Evolutionary conservation across 371 early-diverging fungal species (phyloP), one percentile per base, ranked within the genome.

Genomic region (Apophysomyces variabilis): DNA sequence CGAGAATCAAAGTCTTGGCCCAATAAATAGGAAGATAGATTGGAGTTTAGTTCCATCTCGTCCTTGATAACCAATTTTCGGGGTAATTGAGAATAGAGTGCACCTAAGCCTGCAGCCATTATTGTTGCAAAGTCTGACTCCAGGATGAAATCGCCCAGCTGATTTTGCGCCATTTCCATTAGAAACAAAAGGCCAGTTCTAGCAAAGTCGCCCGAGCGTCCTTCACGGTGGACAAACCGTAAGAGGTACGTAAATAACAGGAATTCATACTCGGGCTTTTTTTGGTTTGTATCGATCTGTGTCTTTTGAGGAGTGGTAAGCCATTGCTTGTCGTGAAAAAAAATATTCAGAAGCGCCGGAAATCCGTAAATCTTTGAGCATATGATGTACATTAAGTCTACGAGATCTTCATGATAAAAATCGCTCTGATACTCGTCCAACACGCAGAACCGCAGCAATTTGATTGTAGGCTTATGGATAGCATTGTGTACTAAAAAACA

Each of bases 11-110:
- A 57, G 14, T 80, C 77, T 65, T 82, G 83, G 18, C 85, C 83
- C 5, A 83, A 43, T 3, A 85, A 58, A 66, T 82, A 87, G 14
- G 85, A 76, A 8, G 79, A 73, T n/a, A 76, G 72, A 35, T 70
- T 70, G 11, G 74, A 63, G 35, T 82, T 76, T 13, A 74, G 60
- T 12, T 66, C 68, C 1, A 66, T 66, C 36, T 80, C 81, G 43
- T 80, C 77, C 16, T 83, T 66, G 35, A 94, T 84, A 37, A 87
- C 76, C 21, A 94, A 70, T 57, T 92, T 90, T 43, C 93, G 85
- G 6, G 98, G 97, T 11, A 98, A 84, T 73, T 96, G 97, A 11
- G 96, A 94, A 75, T 92, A 97, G 26, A 96, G 77, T 0, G 96
- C 96, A 43, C 95, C 94, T 16, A 98, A 76, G 1, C 95, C 93